Evolutionary conservation across 106 monocot genomes (phyloP).

Genomic region (Phalaenopsis equestris): DNA sequence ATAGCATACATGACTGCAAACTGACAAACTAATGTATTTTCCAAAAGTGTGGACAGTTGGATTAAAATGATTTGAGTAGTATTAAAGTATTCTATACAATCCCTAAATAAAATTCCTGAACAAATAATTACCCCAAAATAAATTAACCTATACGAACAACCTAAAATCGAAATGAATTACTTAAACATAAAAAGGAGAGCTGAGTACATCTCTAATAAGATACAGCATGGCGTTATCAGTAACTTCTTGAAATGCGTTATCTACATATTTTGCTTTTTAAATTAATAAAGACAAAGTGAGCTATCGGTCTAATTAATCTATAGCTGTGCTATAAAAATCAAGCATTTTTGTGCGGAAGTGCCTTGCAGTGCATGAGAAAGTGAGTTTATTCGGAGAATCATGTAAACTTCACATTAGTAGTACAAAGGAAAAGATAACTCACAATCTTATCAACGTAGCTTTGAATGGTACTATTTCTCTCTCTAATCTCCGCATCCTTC

Average conservation of each 20-base stretch:
- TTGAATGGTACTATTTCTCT: constrained; percentile 76
- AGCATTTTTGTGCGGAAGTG: background rate
- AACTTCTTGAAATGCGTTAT: background rate
- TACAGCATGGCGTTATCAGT: background rate
- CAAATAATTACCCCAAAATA: too few species aligned
- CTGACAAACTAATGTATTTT: background rate
- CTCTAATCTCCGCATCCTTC: constrained; percentile 72
- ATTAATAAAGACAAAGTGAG: background rate
- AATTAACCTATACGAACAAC: background rate
- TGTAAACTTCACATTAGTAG: background rate
- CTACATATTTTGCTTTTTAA: background rate
- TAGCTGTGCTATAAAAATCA: background rate
- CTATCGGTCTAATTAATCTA: background rate
- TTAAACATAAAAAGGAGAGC: background rate
- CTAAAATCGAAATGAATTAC: background rate
- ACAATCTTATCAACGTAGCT: constrained; percentile 85
- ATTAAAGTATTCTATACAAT: background rate
- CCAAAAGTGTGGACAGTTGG: background rate
- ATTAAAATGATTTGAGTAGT: background rate
- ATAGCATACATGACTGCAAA: background rate
- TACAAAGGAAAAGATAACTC: constrained; percentile 15
- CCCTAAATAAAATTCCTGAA: background rate
- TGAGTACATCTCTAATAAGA: background rate
- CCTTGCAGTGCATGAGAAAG: background rate
- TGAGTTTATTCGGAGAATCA: background rate